Evolutionary conservation across 345 rosid genomes (phyloP), one percentile per base, ranked within the genome.

Genomic region (Sisymbrium altissimum): DNA sequence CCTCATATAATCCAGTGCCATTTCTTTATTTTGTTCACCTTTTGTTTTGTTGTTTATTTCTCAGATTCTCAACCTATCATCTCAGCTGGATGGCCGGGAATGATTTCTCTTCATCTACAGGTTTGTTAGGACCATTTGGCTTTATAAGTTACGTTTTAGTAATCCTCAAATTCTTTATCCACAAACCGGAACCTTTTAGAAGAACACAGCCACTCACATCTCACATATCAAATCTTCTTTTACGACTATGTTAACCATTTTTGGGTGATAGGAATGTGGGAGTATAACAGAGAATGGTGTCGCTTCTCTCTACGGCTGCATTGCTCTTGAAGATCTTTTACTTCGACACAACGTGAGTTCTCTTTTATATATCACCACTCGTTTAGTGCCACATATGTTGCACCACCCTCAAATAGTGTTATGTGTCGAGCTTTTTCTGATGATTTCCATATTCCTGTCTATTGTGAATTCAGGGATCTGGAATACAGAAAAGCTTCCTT

Each of bases 71-170:
- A 81, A 77, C 78, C 66, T 57, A 79, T 89, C 61, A 86, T 92
- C 78, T 86, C 94, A 49, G 19, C 44, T 21, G 89, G 90, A 76
- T 92, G 97, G 97, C 89, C 88, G 0, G 93, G 97, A 64, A 74
- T 92, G 85, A 78, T 73, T 53, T 79, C 80, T 66, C 71, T 89
- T 64, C 92, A 82, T 71, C 80, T 92, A 33, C 92, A 92, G 97
- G 96, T 92, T 77, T 74, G 68, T 78, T 44, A 17, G 1, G 19
- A 64, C 45, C 21, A 36, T 70, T 45, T n/a, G 32, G 39, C 40
- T 64, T 27, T 64, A 54, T 44, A 14, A 18, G 3, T 30, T 9
- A 53, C 33, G 7, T 62, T 52, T 23, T 60, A 62, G n/a, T 53
- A 8, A 40, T 59, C 56, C 9, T 7, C n/a, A 35, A 15, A 33